Evolutionary conservation across 176 grass and related monocot genomes (phyloP), one percentile per base, ranked within the genome.

Genomic region (Saccharum officinarum): DNA sequence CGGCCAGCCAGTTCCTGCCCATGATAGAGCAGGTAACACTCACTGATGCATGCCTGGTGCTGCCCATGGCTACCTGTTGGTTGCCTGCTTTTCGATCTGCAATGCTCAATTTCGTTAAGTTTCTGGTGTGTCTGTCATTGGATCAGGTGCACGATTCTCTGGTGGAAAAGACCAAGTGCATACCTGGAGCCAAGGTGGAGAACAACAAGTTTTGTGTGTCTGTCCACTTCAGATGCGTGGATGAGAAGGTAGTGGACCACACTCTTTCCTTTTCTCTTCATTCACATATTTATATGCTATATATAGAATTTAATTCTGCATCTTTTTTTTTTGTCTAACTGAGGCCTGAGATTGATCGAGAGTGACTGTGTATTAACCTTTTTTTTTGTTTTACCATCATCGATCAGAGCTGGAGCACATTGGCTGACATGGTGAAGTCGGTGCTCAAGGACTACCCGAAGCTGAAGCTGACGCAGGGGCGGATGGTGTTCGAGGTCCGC

Each of bases 181-280:
- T 90, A 72, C 85, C 90, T 66, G 92, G 92, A 80, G 79, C 92
- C 72, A 95, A 90, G 89, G 91, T 98, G 91, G 95, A 98, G 87
- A 95, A 98, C 92, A 97, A 97, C 86, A 91, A 94, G 90, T 97
- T 97, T 65, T 97, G 95, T 64, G 86, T 94, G 71, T 97, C 95
- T 31, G 95, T 97, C 82, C 95, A 97, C 87, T 97, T 89, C 81
- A 91, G 95, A 91, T 92, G 95, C 78, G 95, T 97, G 8, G 92
- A 94, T 30, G 95, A 97, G 78, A 86, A 97, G 85, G 95, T 97
- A 42, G 15, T 50, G 52, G 18, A 7, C 18, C 18, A 22, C 0
- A 9, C 18, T 0, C 4, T 44, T 1, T 17, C 4, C 46, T 47
- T 52, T 6, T 52, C 47, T 52, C 47, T 52, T 18, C 16, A 57